Evolutionary conservation across 805 yeast species (phyloP), one percentile per base, ranked within the genome.

Genomic region (Debaryomyces castellii): DNA sequence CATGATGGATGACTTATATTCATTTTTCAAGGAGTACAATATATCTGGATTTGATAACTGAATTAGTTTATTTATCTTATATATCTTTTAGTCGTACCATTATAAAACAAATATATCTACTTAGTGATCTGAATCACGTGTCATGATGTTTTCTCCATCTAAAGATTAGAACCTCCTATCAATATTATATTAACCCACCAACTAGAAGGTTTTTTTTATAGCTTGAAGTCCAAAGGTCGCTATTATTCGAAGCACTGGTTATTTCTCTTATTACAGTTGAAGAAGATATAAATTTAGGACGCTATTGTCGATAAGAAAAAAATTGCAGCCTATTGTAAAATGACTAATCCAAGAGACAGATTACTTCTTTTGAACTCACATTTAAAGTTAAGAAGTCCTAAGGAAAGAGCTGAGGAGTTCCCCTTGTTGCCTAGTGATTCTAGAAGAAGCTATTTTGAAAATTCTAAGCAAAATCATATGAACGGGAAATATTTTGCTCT

Each of bases 1-100:
- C 16, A 66, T 85, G 65, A 70, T 85, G 74, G 73, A 72, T 16
- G 81, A 78, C 44, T 59, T 76, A 34, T 73, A 81, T 55, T 57
- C 60, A 18, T 80, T 78, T 50, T 67, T 82, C 51, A 73, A 69
- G 47, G 62, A 62, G 40, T 80, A 76, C 52, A 52, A 64, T 8
- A 57, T 77, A 48, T 64, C 67, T 36, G 84, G 79, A 11, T 54
- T 67, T 28, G 80, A 75, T 48, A 67, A 67, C 45, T 67, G 53
- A n/a, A 45, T 34, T 36, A 37, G 7, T 16, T 30, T 14, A 30
- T 14, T 30, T 30, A 30, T 30, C 18, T 14, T 14, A 7, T 16
- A 30, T 30, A 30, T 22, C 24, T 8, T n/a, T n/a, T n/a, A n/a
- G 8, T 22, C 24, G 11, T 30, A 30, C 11, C 4, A n/a, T n/a